Conservation (phyloP, 345 rosid genomes). For the Linum lewisii region DNA sequence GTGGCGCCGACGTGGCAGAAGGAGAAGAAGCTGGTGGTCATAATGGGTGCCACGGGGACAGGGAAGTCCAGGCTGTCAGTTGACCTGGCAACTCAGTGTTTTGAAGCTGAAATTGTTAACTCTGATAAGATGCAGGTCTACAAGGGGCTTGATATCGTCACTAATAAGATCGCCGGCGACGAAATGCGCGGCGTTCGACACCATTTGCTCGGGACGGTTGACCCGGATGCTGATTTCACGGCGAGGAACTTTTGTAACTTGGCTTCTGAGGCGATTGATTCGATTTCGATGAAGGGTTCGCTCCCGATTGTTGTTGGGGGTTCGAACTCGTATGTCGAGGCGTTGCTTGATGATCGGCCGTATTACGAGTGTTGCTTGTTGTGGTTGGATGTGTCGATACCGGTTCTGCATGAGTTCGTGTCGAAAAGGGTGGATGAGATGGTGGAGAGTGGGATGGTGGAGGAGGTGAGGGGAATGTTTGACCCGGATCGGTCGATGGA, state of each 20-base stretch:
- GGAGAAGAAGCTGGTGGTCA: constrained; percentile 63
- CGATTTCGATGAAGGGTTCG: constrained; percentile 37
- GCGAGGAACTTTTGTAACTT: constrained; percentile 33
- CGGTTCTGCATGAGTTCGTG: constrained; percentile 34
- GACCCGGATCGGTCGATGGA: constrained; percentile 24
- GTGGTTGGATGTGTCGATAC: constrained; percentile 64
- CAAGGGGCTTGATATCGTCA: constrained; percentile 49
- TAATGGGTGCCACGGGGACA: constrained; percentile 75
- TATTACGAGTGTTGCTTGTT: constrained; percentile 54
- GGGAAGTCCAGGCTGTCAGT: constrained; percentile 81
- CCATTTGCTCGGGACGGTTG: constrained; percentile 51
- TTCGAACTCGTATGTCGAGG: constrained; percentile 64
- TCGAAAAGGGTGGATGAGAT: constrained; percentile 63
- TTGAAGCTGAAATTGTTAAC: constrained; percentile 54
- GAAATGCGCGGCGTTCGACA: constrained; percentile 62
- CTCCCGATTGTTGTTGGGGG: constrained; percentile 77
- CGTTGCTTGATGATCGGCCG: constrained; percentile 34
- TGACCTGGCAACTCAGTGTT: constrained; percentile 51
- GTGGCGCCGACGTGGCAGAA: constrained; percentile 24
- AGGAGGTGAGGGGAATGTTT: constrained; percentile 48
- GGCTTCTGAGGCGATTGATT: constrained; percentile 35
- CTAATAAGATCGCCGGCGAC: constrained; percentile 52
- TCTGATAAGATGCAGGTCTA: constrained; percentile 71
- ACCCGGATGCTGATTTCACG: constrained; percentile 39
- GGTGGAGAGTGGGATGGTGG: constrained; percentile 57